These are phyloP conservation scores for Alternaria ventricosa DNA, from an alignment of 2,329 filamentous ascomycete genomes.

Conservation along the genomic window DNA sequence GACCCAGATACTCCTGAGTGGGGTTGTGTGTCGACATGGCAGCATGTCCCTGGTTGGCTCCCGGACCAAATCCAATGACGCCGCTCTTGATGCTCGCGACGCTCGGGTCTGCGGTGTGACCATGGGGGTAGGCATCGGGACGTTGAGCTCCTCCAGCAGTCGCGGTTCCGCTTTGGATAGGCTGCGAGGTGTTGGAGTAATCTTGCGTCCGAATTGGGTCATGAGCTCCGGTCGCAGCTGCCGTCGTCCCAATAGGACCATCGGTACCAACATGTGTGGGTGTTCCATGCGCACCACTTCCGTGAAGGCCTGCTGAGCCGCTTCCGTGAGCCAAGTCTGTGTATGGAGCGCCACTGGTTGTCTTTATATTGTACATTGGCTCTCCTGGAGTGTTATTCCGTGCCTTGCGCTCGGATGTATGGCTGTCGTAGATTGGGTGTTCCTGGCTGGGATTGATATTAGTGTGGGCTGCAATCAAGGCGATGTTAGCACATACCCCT, in stretches of 20 bases:
- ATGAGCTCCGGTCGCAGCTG: background rate
- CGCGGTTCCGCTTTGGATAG: background rate
- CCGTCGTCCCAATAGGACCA: conserved; percentile 6
- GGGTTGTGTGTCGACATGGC: conserved; percentile 26
- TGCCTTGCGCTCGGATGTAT: conserved; percentile 28
- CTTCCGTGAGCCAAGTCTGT: conserved; percentile 15
- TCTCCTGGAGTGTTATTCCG: conserved; percentile 3
- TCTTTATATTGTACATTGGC: conserved; percentile 10
- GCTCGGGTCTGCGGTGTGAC: conserved; percentile 30
- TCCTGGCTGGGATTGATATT: conserved; percentile 12
- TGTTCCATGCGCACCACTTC: conserved; percentile 1
- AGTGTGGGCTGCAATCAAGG: background rate
- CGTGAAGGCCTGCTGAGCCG: conserved; percentile 7
- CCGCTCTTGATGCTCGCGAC: conserved; percentile 51
- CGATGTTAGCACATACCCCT: conserved; percentile 4
- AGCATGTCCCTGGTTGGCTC: conserved; percentile 30
- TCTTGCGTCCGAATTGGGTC: conserved; percentile 1
- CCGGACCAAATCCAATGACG: conserved; percentile 45
- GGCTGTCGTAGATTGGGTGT: conserved; percentile 38
- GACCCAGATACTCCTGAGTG: conserved; percentile 14
- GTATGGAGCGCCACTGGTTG: conserved; percentile 16
- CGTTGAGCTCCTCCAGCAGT: conserved; percentile 15
- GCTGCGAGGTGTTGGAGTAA: background rate
- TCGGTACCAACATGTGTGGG: conserved; percentile 12
- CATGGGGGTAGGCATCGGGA: conserved; percentile 22